Evolutionary conservation across 2,329 filamentous ascomycete species (phyloP).

Genomic region (Graphilbum ipis-grandicollis): DNA sequence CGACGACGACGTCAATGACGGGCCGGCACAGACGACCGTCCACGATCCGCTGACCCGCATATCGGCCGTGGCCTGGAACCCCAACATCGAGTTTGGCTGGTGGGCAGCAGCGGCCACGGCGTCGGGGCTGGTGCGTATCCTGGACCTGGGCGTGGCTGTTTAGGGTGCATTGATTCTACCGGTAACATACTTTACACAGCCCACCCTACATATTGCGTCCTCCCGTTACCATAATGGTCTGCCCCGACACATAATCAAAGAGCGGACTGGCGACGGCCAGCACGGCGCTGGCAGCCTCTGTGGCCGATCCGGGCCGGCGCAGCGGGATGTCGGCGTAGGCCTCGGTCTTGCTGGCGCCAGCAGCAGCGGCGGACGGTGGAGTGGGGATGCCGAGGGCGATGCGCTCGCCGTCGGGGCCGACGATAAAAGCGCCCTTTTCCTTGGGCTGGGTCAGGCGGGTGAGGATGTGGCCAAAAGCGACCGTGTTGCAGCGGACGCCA

Average conservation of each 20-base stretch:
- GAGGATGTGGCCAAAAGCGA: conserved; percentile 69
- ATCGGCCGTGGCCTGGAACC: conserved; percentile 49
- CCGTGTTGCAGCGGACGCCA: conserved; percentile 66
- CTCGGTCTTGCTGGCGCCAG: conserved; percentile 23
- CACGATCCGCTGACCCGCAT: conserved; percentile 47
- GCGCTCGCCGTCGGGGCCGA: conserved; percentile 57
- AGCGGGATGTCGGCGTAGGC: conserved; percentile 66
- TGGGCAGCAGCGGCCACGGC: conserved; percentile 52
- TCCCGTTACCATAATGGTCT: conserved; percentile 76
- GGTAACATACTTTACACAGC: no score
- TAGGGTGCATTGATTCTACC: no score
- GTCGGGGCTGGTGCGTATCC: conserved; percentile 47
- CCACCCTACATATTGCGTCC: conserved; percentile 41
- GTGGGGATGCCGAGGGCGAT: conserved; percentile 58
- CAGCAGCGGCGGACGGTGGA: conserved; percentile 31
- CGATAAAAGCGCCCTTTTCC: conserved; percentile 66
- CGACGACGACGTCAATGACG: conserved; percentile 13
- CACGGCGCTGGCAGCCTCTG: conserved; percentile 63
- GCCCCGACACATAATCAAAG: conserved; percentile 71
- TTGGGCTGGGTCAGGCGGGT: conserved; percentile 72
- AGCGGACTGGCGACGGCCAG: conserved; percentile 66
- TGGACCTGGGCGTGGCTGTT: conserved; percentile 47
- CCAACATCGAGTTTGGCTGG: conserved; percentile 44
- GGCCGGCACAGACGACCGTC: conserved; percentile 22
- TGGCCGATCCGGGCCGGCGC: conserved; percentile 56